Conservation (phyloP, 345 rosid genomes). For the Kernera saxatilis region DNA sequence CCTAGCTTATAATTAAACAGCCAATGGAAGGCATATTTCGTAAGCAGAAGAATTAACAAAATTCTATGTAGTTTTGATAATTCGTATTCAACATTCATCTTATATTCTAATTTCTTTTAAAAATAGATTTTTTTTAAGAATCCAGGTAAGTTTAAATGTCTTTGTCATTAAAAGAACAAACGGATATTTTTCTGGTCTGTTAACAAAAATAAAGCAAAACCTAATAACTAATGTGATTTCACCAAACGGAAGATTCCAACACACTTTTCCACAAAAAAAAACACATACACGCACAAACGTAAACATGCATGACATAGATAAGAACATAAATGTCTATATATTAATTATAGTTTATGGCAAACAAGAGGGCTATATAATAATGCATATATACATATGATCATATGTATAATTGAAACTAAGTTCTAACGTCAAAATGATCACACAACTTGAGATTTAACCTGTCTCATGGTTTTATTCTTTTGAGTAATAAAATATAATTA, state of each 20-base stretch:
- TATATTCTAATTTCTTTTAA: not conserved
- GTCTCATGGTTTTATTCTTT: not conserved
- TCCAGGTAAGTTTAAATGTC: constrained; percentile 22
- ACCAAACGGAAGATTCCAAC: constrained; percentile 39
- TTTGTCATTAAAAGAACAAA: constrained; percentile 27
- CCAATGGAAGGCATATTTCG: not conserved
- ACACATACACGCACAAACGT: constrained; percentile 21
- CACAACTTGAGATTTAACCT: not conserved
- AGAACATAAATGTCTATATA: not conserved
- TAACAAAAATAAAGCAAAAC: constrained; percentile 34
- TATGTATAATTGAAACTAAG: constrained; percentile 14
- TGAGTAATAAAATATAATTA: not conserved
- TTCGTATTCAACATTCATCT: constrained; percentile 14
- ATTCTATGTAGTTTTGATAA: not conserved
- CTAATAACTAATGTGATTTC: constrained; percentile 27
- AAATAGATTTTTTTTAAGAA: not conserved
- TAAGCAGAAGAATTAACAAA: not conserved
- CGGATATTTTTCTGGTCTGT: constrained; percentile 28
- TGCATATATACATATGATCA: not conserved
- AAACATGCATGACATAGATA: constrained; percentile 24
- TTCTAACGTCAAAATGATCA: not conserved
- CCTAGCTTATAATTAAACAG: not conserved
- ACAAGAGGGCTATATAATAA: constrained; percentile 9
- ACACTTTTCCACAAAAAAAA: constrained; percentile 26
- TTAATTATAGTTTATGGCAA: constrained; percentile 15